Evolutionary conservation across 2,329 filamentous ascomycete genomes (phyloP).

Genomic region (Xylaria sp.): DNA sequence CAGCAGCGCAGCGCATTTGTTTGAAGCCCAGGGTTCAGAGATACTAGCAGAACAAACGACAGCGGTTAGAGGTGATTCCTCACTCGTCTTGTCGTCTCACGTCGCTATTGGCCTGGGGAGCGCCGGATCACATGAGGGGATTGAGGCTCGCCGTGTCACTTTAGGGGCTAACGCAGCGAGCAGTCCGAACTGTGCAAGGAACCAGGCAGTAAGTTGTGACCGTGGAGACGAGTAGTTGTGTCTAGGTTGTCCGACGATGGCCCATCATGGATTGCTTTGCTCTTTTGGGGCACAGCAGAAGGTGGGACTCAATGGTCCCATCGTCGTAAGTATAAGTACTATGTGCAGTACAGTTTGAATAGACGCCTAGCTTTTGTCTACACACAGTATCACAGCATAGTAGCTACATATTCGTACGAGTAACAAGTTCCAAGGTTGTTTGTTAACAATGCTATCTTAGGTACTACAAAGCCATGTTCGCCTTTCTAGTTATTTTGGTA

Average conservation of each 20-base stretch:
- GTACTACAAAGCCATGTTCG: neutral
- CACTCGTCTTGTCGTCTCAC: neutral
- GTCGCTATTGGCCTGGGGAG: constrained; percentile 29
- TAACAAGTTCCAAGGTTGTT: no score
- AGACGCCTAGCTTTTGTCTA: neutral
- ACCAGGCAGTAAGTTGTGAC: constrained; percentile 20
- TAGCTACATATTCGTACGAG: no score
- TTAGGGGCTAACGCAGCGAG: constrained; percentile 13
- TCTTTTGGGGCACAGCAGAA: constrained; percentile 14
- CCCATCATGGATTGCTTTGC: constrained; percentile 15
- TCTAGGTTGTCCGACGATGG: constrained; percentile 10
- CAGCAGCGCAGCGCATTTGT: constrained; percentile 23
- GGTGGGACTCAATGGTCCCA: neutral
- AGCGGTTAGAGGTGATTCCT: constrained; percentile 11
- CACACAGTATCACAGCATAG: neutral
- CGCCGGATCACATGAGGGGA: constrained; percentile 27
- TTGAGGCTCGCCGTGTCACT: constrained; percentile 33
- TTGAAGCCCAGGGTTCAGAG: constrained; percentile 18
- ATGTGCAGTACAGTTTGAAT: neutral
- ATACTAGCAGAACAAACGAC: neutral
- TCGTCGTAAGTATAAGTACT: neutral
- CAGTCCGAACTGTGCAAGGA: constrained; percentile 19
- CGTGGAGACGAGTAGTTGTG: constrained; percentile 22
- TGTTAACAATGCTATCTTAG: no score
- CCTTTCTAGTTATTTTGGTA: neutral